Conservation (phyloP, 495 filamentous ascomycete species). For the Viridothelium virens region DNA sequence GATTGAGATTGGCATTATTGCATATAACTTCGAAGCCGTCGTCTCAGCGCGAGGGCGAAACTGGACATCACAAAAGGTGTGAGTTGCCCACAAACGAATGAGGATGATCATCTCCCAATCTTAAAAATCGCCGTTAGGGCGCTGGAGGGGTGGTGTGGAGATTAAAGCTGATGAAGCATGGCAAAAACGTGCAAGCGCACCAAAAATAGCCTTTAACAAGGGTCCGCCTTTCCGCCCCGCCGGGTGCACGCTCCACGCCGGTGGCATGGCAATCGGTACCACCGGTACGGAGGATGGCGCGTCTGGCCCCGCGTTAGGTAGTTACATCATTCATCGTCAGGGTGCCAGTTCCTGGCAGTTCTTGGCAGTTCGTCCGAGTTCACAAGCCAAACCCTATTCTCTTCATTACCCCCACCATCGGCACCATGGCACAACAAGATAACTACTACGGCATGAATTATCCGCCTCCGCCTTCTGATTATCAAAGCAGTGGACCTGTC, state of each 20-base stretch:
- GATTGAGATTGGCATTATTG: too few species aligned
- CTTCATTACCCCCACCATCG: neutral
- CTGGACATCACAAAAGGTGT: too few species aligned
- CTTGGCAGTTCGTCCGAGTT: too few species aligned
- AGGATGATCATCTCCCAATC: too few species aligned
- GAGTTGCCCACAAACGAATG: too few species aligned
- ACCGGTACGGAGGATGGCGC: too few species aligned
- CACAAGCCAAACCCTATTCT: neutral
- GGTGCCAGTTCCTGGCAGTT: too few species aligned
- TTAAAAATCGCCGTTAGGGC: too few species aligned
- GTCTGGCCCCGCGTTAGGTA: neutral
- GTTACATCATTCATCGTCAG: conserved; percentile 4
- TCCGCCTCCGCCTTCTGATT: conserved; percentile 7
- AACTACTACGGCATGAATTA: conserved; percentile 9
- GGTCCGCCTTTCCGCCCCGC: neutral
- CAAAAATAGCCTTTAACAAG: conserved; percentile 2
- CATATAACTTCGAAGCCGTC: too few species aligned
- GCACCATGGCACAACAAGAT: neutral
- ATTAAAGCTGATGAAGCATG: neutral
- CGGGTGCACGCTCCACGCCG: too few species aligned
- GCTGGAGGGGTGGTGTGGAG: neutral
- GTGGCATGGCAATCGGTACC: too few species aligned
- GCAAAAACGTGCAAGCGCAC: neutral
- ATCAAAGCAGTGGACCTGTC: conserved; percentile 1
- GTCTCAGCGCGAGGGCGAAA: too few species aligned